phyloP scores from a whole-genome alignment of 2,329 filamentous ascomycete species.

The Xenoacremonium recifei region DNA sequence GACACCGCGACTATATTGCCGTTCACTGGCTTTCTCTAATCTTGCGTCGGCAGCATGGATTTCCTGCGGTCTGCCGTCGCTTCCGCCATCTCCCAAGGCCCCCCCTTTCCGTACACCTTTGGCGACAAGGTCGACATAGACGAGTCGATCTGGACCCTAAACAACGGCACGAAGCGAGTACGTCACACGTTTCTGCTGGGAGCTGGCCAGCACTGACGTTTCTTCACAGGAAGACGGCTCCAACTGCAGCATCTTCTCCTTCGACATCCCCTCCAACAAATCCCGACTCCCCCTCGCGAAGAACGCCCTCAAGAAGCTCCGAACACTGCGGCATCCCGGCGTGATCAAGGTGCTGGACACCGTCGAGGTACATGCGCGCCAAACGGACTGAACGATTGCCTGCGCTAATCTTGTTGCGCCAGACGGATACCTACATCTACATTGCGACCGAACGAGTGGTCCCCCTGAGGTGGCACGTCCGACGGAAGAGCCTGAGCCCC shows the following conservation, averaged over 20 bases:
- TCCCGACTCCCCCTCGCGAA: conserved; percentile 81
- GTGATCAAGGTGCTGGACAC: conserved; percentile 94
- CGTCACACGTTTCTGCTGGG: conserved; percentile 22
- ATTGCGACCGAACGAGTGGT: conserved; percentile 90
- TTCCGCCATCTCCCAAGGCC: conserved; percentile 92
- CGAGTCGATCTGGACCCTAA: conserved; percentile 92
- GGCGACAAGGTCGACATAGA: conserved; percentile 91
- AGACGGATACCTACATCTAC: conserved; percentile 95
- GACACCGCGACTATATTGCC: neutral
- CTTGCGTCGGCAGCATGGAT: conserved; percentile 62
- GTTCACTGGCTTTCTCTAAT: neutral
- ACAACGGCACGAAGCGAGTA: conserved; percentile 91
- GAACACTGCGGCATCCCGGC: conserved; percentile 89
- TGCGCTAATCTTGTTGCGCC: conserved; percentile 21
- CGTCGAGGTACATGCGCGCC: conserved; percentile 65
- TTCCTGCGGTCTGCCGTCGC: conserved; percentile 97
- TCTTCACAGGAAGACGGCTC: conserved; percentile 78
- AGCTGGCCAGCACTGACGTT: too few relatives aligned
- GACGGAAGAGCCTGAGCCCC: conserved; percentile 79
- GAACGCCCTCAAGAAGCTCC: conserved; percentile 91
- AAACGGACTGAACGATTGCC: neutral
- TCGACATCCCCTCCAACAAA: conserved; percentile 81
- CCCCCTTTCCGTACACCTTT: conserved; percentile 88
- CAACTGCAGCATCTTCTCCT: conserved; percentile 94
- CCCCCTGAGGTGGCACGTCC: conserved; percentile 86